Evolutionary conservation across 495 filamentous ascomycete species (phyloP).

Genomic region (Staphylotrichum longicolle): DNA sequence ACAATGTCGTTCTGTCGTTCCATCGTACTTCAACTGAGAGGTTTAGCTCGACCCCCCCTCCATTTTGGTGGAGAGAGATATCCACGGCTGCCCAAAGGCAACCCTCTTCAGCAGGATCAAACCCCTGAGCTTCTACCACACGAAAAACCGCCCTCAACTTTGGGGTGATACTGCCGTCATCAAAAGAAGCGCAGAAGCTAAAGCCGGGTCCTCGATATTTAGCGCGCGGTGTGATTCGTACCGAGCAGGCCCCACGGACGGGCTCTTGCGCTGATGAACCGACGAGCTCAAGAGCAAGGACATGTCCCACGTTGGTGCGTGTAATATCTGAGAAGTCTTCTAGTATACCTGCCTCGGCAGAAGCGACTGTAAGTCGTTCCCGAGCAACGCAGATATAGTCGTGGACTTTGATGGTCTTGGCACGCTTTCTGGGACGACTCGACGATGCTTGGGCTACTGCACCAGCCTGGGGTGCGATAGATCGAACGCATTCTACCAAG

Average conservation of each 20-base stretch:
- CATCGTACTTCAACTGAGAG: constrained; percentile 28
- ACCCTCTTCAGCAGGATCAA: constrained; percentile 22
- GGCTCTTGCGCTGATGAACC: not conserved
- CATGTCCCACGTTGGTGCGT: constrained; percentile 19
- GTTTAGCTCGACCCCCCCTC: constrained; percentile 14
- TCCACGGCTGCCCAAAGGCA: constrained; percentile 28
- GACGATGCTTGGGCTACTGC: not conserved
- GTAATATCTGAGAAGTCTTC: not conserved
- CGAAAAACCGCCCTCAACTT: constrained; percentile 11
- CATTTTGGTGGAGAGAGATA: constrained; percentile 22
- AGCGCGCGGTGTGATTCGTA: constrained; percentile 20
- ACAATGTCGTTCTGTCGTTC: constrained; percentile 26
- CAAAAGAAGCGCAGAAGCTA: constrained; percentile 10
- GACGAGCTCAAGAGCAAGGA: constrained; percentile 12
- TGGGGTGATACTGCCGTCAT: constrained; percentile 7
- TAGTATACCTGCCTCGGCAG: not conserved
- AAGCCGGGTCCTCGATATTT: constrained; percentile 19
- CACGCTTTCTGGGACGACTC: constrained; percentile 26
- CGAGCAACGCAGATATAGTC: constrained; percentile 30
- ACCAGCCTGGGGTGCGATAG: constrained; percentile 8
- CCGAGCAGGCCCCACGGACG: constrained; percentile 2
- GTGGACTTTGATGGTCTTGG: constrained; percentile 11
- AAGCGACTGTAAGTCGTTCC: constrained; percentile 20
- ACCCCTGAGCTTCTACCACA: constrained; percentile 15
- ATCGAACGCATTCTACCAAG: constrained; percentile 22